Evolutionary conservation across 1,139 yeast genomes (phyloP), one percentile per base, ranked within the genome.

Genomic region (Yamadazyma epiphylla): DNA sequence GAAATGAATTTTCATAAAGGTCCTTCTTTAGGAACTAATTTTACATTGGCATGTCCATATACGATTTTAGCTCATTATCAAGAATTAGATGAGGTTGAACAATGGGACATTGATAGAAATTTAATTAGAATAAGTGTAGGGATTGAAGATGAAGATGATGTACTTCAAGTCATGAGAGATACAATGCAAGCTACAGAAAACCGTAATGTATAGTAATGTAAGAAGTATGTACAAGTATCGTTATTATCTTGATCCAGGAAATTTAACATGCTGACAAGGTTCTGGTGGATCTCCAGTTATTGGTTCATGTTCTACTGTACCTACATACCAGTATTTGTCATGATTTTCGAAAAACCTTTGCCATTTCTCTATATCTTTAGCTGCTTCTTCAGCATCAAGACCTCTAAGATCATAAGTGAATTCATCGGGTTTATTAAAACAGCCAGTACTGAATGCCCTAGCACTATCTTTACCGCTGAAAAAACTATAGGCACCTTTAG

Each of bases 21-120:
- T 3, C 97, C 97, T 4, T 84, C 95, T 12, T 69, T 91, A 44
- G 97, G 97, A 4, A 88, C 97, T 1, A 91, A 87, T 55, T 87
- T 88, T 61, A 87, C 97, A 0, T 66, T 89, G 46, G 89, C 87
- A 4, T 87, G 95, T 50, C 97, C 97, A 6, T 91, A 91, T 56
- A 75, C 96, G 3, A 74, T 91, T 28, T 68, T 91, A 38, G 96
- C 96, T 0, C 96, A 91, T 55, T 89, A 79, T 53, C 70, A 65
- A 29, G 97, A 89, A 53, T 61, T 88, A 36, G 94, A 86, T 38
- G 89, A 82, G 53, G 81, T 85, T 15, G 85, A 74, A 35, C 65
- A 79, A 46, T 88, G 86, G 79, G 96, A 95, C 3, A 88, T 91
- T 17, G 95, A 86, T 49, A 64, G 80, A 40, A 73, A 82, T 47